These are phyloP conservation scores for Ganoderma multipileum DNA, from an alignment of 1,284 basidiomycete genomes.

Conservation along the genomic window DNA sequence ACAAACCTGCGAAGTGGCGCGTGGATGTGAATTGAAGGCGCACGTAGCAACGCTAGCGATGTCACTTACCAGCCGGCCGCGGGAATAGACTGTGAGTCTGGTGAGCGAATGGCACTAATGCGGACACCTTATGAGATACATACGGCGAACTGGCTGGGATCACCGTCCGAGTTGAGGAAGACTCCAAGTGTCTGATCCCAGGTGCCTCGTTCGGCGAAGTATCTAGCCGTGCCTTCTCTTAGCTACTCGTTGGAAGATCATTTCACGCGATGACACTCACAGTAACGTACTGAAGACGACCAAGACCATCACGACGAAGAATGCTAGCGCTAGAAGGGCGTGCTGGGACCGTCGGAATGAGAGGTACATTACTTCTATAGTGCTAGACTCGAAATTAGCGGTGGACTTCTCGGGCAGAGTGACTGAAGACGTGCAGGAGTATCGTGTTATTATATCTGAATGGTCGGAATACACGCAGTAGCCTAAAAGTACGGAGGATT, in stretches of 20 bases:
- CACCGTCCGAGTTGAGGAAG: slow-evolving; percentile 86
- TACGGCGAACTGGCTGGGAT: slow-evolving; percentile 78
- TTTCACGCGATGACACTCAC: slow-evolving; percentile 47
- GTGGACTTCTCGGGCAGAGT: neutral
- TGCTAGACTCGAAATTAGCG: slow-evolving; percentile 49
- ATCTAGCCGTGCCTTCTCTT: slow-evolving; percentile 49
- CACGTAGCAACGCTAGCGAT: neutral
- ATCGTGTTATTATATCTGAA: slow-evolving; percentile 86
- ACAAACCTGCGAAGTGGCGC: slow-evolving; percentile 48
- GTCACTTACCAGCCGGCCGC: slow-evolving; percentile 69
- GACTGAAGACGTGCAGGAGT: slow-evolving; percentile 61
- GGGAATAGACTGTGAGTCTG: slow-evolving; percentile 68
- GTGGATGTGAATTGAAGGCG: neutral
- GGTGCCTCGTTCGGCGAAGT: slow-evolving; percentile 87
- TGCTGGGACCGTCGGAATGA: slow-evolving; percentile 87
- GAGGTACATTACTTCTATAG: slow-evolving; percentile 93
- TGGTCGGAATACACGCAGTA: slow-evolving; percentile 86
- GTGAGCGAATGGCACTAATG: neutral
- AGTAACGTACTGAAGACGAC: slow-evolving; percentile 87
- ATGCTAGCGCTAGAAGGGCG: slow-evolving; percentile 83
- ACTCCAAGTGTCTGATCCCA: slow-evolving; percentile 83
- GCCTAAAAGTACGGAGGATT: slow-evolving; percentile 82
- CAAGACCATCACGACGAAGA: slow-evolving; percentile 89
- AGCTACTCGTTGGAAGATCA: neutral
- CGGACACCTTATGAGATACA: slow-evolving; percentile 28